Evolutionary conservation across 768 basidiomycete genomes (phyloP), one percentile per base, ranked within the genome.

Genomic region (Psilocybe cubensis): DNA sequence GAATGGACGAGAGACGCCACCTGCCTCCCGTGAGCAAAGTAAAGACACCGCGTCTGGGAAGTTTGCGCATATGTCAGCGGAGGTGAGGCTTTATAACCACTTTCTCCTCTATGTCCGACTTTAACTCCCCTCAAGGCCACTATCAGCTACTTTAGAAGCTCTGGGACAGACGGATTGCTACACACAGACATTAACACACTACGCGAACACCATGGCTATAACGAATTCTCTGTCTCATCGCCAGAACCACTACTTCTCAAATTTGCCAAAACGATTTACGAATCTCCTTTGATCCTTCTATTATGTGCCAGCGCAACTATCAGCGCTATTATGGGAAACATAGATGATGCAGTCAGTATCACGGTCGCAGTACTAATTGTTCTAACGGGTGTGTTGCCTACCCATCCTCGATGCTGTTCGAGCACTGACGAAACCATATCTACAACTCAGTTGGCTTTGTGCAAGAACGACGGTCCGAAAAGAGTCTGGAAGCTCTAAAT

Each of bases 221-320:
- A 98, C 75, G 96, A 98, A 73, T 98, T 98, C 70, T 85, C 91
- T 1, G 92, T 98, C 11, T 82, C 84, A 0, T 76, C 89, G 0
- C 87, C 93, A 2, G 94, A 97, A 66, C 89, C 92, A 0, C 72
- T 88, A 8, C 74, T 89, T 38, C 73, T 95, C 68, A 97, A 97
- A 74, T 98, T 98, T 69, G 87, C 88, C 12, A 95, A 96, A 72
- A 96, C 91, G 31, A 94, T 98, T 48, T 97, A 96, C 72, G 96
- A 98, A 75, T 93, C 87, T 67, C 96, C 96, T 1, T 76, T 98
- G 3, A 97, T 96, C 67, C 76, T 98, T 21, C 79, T 98, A 2
- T 77, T 98, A 31, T 89, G 96, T 58, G 96, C 86, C 24, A 97
- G 95, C 68, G 95, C 96, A 0, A 77, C 83, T 17, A 86, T 98